Evolutionary conservation across 2,329 filamentous ascomycete genomes (phyloP).

Genomic region (Neofusicoccum ribis): DNA sequence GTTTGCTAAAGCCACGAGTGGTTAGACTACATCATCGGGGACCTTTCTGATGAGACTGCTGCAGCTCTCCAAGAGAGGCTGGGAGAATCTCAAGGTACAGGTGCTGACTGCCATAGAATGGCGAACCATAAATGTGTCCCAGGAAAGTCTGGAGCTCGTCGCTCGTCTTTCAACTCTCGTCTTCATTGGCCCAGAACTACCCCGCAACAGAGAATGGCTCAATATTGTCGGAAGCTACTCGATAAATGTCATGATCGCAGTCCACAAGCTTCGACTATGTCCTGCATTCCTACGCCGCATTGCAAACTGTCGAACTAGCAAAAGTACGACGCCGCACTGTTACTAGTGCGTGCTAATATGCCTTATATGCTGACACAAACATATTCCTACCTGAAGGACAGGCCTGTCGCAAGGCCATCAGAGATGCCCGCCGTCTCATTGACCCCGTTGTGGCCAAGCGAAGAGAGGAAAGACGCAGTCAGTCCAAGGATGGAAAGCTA

Average conservation of each 20-base stretch:
- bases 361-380: too few relatives aligned
- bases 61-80: too few relatives aligned
- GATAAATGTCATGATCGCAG: constrained; percentile 35
- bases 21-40: too few relatives aligned
- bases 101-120: constrained; percentile 9
- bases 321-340: too few relatives aligned
- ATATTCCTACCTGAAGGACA: neutral
- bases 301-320: too few relatives aligned
- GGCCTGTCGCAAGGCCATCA: neutral
- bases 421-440: neutral
- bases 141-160: constrained; percentile 48
- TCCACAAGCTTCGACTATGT: constrained; percentile 32
- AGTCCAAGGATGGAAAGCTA: too few relatives aligned
- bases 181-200: constrained; percentile 40
- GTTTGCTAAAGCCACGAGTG: too few relatives aligned
- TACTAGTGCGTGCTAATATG: too few relatives aligned
- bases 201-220: constrained; percentile 44
- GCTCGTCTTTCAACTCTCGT: constrained; percentile 56
- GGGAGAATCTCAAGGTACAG: too few relatives aligned
- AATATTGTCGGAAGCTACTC: constrained; percentile 36
- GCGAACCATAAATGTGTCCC: constrained; percentile 1
- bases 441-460: neutral
- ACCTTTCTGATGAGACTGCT: too few relatives aligned
- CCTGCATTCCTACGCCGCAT: constrained; percentile 36
- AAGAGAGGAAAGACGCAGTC: neutral